Percentiles rank a stretch among this genome's conserved stretches.
Conservation (phyloP, 23 red algal species). For the Gracilaria gracilis region DNA sequence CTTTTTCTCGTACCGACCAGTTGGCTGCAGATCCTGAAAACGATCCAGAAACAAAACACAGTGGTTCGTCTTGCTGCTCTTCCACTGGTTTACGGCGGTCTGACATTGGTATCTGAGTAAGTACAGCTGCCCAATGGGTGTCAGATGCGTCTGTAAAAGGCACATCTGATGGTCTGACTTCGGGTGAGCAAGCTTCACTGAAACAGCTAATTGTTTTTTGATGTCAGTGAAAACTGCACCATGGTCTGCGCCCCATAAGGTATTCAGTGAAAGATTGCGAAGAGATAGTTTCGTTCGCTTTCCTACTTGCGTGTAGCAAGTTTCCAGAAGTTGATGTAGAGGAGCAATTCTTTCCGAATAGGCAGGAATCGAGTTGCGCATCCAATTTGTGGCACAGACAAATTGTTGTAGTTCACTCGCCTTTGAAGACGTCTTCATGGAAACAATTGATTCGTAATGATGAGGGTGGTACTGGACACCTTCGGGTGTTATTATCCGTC, state of each 20-base stretch:
- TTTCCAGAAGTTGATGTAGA: slow-evolving; percentile 23
- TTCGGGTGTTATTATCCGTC: neutral
- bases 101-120: slow-evolving; percentile 12
- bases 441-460: neutral
- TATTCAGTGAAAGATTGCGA: neutral
- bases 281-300: slow-evolving; percentile 24
- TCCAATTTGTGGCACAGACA: slow-evolving; percentile 28
- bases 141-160: slow-evolving; percentile 50
- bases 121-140: slow-evolving; percentile 30
- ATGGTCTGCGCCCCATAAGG: slow-evolving; percentile 30
- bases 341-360: neutral
- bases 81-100: neutral
- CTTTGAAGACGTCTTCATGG: neutral
- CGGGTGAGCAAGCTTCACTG: slow-evolving; percentile 31
- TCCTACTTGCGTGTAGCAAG: neutral
- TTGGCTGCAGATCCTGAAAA: slow-evolving; percentile 11
- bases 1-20: slow-evolving; percentile 19
- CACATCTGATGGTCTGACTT: neutral
- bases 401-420: slow-evolving; percentile 36
- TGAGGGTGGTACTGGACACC: slow-evolving; percentile 2
- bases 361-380: slow-evolving; percentile 8
- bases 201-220: slow-evolving; percentile 35
- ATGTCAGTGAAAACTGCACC: slow-evolving; percentile 49
- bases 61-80: slow-evolving; percentile 37
- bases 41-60: slow-evolving; percentile 40